phyloP scores from a whole-genome alignment of 2,329 filamentous ascomycete species.

The Trichophyton benhamiae region DNA sequence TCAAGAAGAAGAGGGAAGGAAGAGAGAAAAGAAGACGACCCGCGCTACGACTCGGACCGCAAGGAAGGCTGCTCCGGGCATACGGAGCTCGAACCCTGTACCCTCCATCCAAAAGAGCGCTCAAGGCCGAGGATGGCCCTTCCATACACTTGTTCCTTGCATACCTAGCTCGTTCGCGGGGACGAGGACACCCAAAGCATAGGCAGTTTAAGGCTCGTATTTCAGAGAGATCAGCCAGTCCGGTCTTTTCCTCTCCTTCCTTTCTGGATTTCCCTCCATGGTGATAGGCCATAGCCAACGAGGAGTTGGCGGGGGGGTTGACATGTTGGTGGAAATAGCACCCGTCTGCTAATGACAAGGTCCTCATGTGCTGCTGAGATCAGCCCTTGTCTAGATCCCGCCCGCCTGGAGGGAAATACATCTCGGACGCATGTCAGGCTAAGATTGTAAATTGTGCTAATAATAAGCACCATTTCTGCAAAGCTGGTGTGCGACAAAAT shows the following conservation, averaged over 20 bases:
- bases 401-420: neutral
- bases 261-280: conserved; percentile 1
- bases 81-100: neutral
- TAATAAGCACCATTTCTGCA: neutral
- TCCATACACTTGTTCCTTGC: conserved; percentile 1
- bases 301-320: neutral
- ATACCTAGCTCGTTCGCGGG: neutral
- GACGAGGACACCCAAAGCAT: neutral
- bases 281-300: neutral
- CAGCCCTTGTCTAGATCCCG: neutral
- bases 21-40: no score
- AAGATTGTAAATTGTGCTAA: neutral
- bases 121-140: neutral
- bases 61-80: neutral
- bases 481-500: neutral
- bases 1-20: neutral
- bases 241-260: neutral
- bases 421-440: neutral
- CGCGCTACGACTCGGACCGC: neutral
- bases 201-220: neutral
- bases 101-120: neutral
- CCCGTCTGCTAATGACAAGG: neutral
- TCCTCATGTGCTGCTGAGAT: neutral
- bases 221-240: conserved; percentile 1
- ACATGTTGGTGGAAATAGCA: neutral